phyloP scores from a whole-genome alignment of 805 yeast genomes.

The Lachancea thermotolerans region DNA sequence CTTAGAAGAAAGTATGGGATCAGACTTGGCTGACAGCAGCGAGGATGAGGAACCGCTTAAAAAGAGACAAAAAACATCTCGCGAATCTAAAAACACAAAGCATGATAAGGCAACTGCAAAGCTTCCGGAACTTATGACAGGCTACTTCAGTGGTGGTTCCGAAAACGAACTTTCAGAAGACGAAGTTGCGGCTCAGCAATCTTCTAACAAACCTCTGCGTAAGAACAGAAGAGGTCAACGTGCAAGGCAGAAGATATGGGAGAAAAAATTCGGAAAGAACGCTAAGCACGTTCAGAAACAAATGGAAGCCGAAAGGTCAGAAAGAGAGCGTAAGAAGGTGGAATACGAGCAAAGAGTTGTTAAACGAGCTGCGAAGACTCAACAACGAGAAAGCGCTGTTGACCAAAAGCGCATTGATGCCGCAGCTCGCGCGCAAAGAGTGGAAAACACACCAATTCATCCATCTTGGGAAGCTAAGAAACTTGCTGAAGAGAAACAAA shows the following conservation, averaged over 20 bases:
- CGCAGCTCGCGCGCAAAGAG: conserved; percentile 14
- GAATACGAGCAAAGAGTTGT: conserved; percentile 70
- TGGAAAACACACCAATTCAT: conserved; percentile 45
- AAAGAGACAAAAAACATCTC: conserved; percentile 14
- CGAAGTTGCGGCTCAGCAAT: conserved; percentile 37
- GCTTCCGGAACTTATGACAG: conserved; percentile 68
- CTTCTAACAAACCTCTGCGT: conserved; percentile 39
- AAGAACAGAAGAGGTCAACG: conserved; percentile 95
- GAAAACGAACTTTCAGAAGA: conserved; percentile 50
- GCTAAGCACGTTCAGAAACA: conserved; percentile 82
- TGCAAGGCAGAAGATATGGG: conserved; percentile 97
- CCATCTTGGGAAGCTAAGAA: conserved; percentile 98
- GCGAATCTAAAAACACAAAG: not conserved
- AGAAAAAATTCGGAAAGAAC: conserved; percentile 68
- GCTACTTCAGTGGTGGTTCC: conserved; percentile 81
- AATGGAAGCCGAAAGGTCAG: conserved; percentile 44
- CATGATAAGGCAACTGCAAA: conserved; percentile 23
- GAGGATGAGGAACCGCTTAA: conserved; percentile 34
- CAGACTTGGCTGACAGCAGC: conserved; percentile 16
- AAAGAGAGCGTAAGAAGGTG: conserved; percentile 50
- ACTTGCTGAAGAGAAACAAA: conserved; percentile 57
- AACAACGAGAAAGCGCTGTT: conserved; percentile 30
- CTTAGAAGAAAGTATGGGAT: conserved; percentile 11
- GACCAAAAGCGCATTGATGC: not conserved
- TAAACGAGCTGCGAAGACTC: conserved; percentile 48